These are phyloP conservation scores for Neonectria coccinea DNA, from an alignment of 2,329 filamentous ascomycete species.

Conservation along the genomic window DNA sequence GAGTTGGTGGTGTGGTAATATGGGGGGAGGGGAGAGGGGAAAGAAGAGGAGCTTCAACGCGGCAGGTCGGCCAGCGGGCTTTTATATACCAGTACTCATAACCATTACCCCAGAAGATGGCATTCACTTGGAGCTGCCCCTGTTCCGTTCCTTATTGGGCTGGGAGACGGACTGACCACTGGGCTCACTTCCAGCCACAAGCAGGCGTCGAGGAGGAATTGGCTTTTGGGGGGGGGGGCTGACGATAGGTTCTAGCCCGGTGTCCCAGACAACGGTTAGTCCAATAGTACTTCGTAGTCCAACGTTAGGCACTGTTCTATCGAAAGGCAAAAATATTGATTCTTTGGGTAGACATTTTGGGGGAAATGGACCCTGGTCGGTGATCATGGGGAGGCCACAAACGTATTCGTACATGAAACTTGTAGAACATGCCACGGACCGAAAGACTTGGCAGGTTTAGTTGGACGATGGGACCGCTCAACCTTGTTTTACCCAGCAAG, in stretches of 20 bases:
- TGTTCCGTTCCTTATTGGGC: no score
- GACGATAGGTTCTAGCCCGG: neutral
- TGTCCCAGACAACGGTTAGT: conserved; percentile 11
- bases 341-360: neutral
- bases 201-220: neutral
- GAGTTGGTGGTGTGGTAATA: conserved; percentile 1
- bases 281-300: neutral
- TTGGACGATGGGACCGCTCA: neutral
- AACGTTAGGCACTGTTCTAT: neutral
- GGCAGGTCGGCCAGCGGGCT: neutral
- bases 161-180: no score
- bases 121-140: no score
- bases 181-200: no score
- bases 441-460: neutral
- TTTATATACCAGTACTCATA: neutral
- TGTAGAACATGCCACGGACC: conserved; percentile 4
- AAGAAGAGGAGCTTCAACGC: neutral
- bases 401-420: neutral
- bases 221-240: neutral
- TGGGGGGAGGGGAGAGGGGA: neutral
- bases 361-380: conserved; percentile 14
- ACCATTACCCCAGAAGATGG: neutral
- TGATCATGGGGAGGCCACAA: conserved; percentile 1
- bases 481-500: neutral
- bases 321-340: neutral